A percentile compares a stretch with the other conserved stretches of the same genome.
These are phyloP conservation scores for Coemansia sp. DNA, from an alignment of 192 early-diverging fungal species.

Conservation along the genomic window DNA sequence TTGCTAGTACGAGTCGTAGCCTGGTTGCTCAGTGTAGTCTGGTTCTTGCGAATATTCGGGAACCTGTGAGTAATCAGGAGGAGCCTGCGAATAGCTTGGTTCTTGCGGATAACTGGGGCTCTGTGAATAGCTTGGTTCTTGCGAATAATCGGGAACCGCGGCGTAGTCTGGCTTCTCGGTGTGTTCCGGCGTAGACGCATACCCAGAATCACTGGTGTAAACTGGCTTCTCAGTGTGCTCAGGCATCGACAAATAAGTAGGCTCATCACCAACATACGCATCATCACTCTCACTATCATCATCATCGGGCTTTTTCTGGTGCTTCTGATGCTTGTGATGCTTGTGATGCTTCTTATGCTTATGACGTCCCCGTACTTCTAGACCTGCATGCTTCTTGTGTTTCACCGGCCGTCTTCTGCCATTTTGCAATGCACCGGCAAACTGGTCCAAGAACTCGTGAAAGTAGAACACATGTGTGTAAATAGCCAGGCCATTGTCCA, in stretches of 20 bases:
- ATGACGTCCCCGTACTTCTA: not conserved
- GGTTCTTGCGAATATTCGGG: no score
- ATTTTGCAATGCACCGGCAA: not conserved
- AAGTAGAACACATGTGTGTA: conserved; percentile 46
- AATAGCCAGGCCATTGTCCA: conserved; percentile 40
- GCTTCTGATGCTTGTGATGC: not conserved
- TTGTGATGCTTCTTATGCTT: not conserved
- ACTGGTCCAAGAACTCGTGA: conserved; percentile 23
- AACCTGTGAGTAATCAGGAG: no score
- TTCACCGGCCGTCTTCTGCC: not conserved
- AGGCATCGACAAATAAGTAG: not conserved
- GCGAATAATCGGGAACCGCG: not conserved
- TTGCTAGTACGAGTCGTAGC: no score
- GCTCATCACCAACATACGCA: not conserved
- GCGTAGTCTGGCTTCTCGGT: not conserved
- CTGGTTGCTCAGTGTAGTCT: no score
- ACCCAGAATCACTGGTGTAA: not conserved
- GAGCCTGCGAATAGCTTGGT: no score
- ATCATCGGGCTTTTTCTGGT: not conserved
- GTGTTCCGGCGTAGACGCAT: not conserved
- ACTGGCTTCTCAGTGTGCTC: not conserved
- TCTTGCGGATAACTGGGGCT: no score
- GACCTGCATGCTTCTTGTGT: not conserved
- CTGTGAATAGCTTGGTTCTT: no score
- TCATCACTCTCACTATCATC: not conserved